Percentiles rank a stretch among this genome's conserved stretches.
Evolutionary conservation across 1,139 yeast species (phyloP).

Genomic region (Kodamaea alishanica): DNA sequence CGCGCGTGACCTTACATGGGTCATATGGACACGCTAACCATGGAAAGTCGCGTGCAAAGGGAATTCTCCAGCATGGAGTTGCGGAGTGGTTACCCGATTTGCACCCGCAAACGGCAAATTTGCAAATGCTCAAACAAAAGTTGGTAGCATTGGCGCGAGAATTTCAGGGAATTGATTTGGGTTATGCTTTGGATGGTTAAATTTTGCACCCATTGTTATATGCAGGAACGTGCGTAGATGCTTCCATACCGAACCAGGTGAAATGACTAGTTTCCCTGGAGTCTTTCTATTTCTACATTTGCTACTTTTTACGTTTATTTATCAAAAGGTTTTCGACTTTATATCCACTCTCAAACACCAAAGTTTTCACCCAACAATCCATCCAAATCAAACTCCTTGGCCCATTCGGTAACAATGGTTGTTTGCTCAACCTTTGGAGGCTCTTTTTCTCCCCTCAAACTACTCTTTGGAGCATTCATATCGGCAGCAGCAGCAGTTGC

Average conservation of each 20-base stretch:
- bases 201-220: too few species aligned
- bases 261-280: too few species aligned
- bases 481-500: constrained; percentile 26
- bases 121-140: constrained; percentile 32
- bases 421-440: constrained; percentile 66
- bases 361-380: constrained; percentile 55
- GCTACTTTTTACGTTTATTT: too few species aligned
- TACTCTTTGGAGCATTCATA: constrained; percentile 38
- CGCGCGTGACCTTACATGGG: constrained; percentile 51
- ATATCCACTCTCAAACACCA: constrained; percentile 16
- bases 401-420: constrained; percentile 84
- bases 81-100: constrained; percentile 48
- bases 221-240: too few species aligned
- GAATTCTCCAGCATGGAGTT: constrained; percentile 55
- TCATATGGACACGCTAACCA: constrained; percentile 48
- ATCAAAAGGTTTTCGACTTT: too few species aligned
- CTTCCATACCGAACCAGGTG: too few species aligned
- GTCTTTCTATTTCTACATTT: too few species aligned
- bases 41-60: constrained; percentile 47
- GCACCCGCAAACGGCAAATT: constrained; percentile 34
- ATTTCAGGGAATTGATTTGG: constrained; percentile 39
- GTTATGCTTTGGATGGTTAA: constrained; percentile 46
- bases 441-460: constrained; percentile 45
- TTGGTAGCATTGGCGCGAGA: constrained; percentile 36
- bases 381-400: constrained; percentile 89